Evolutionary conservation across 1,284 basidiomycete genomes (phyloP), one percentile per base, ranked within the genome.

Genomic region (Puccinia horiana): DNA sequence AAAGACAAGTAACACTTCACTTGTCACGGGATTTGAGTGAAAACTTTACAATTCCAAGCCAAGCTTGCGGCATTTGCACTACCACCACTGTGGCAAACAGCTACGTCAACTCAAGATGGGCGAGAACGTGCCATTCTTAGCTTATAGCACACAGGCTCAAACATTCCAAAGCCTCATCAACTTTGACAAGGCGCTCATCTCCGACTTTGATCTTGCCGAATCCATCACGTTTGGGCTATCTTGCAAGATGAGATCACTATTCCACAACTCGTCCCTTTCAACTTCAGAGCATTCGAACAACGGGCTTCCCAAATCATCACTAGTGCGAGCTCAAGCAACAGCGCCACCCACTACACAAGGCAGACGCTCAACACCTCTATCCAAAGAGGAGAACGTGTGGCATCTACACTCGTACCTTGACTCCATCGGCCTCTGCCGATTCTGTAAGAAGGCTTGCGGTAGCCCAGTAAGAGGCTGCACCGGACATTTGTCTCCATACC

Each of bases 361-460:
- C n/a, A n/a, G n/a, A n/a, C n/a, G n/a, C 20, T 5, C 16, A 63
- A 32, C 12, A 6, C 6, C 35, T 29, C 29, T 29, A 26, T n/a
- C 37, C 67, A 44, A 69, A 6, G 44, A 69, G 12, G 58, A 63
- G 29, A 16, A 4, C 1, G 29, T 65, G 29, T 76, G 75, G 75
- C 56, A 44, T 6, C 44, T 76, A 3, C 75, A 76, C 12, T n/a
- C 58, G 5, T 76, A 44, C n/a, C 75, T 61, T 8, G 75, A 76
- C 40, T 63, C 56, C 4, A 8, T 47, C 29, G 56, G 56, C n/a
- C 40, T 42, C 23, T 63, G 58, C 32, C 75, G 65, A 16, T 63
- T 44, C 58, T 76, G 75, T 37, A 76, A 65, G 40, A 65, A 63
- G 18, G 5, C 32, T 12, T 76, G 49, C 26, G 54, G 52, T 12